Base-by-base conservation (phyloP, 108 stramenopile species). In the Mediolabrus comicus region DNA sequence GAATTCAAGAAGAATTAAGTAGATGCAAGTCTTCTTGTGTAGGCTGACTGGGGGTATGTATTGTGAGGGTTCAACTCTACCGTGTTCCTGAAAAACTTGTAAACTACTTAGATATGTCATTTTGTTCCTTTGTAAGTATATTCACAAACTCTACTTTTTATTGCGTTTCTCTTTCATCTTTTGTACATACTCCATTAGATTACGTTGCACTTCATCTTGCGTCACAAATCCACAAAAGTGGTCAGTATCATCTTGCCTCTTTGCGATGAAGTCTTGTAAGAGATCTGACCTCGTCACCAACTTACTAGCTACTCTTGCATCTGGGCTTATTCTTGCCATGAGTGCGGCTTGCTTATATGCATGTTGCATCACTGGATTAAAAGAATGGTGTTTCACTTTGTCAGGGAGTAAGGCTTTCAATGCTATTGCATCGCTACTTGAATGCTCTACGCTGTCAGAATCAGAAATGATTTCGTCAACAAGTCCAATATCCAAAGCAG, bases 391-490 rank as follows among this genome's bases (percentile, higher is more conserved):
- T 43, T 70, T 61, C 17, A 70, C 36, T 2, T 32, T 14, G 2
- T 51, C 58, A 10, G 75, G 75, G 10, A 77, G 35, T 62, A 77
- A 59, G 38, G 54, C 28, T 41, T 53, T 3, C 64, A 77, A 66
- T 4, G n/a, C n/a, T n/a, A n/a, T n/a, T n/a, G 46, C 46, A 22
- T 59, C 38, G 34, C 34, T 35, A 14, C 39, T 55, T 29, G 64
- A 57, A 6, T 43, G 3, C 7, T 59, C 28, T 27, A 26, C 4
- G 46, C 29, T 53, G 13, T 77, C 65, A 30, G 75, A 72, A 12
- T 63, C 39, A 9, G 69, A 41, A 9, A 87, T 80, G 3, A 95
- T 53, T 39, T 88, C 84, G 77, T 95, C 95, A 7, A 95, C 84
- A 27, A 93, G 67, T 3, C 87, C 87, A 65, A 87, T 67, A 4